These are phyloP conservation scores for Entomortierella beljakovae DNA, from an alignment of 192 early-diverging fungal genomes.

Conservation along the genomic window DNA sequence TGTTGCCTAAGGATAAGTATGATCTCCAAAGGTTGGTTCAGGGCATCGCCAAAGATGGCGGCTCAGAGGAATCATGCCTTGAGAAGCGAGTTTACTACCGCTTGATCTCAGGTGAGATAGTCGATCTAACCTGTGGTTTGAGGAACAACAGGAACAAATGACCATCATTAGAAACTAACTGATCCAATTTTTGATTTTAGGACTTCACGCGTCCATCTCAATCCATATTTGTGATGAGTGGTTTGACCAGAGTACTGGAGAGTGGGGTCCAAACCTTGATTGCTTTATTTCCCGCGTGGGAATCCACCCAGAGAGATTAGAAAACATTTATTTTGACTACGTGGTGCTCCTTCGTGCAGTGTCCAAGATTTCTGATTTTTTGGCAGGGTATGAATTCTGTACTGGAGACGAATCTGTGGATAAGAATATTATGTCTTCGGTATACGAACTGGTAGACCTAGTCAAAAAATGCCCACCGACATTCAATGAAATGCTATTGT, in stretches of 20 bases:
- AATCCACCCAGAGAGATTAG: slow-evolving; percentile 88
- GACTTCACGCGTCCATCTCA: slow-evolving; percentile 96
- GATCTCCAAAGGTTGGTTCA: slow-evolving; percentile 31
- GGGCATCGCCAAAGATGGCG: slow-evolving; percentile 29
- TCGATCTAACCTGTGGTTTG: too few relatives aligned
- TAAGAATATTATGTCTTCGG: slow-evolving; percentile 61
- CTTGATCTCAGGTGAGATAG: slow-evolving; percentile 67
- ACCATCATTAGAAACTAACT: neutral
- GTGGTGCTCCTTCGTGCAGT: slow-evolving; percentile 88
- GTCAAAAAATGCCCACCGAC: slow-evolving; percentile 77
- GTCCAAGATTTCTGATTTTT: slow-evolving; percentile 82
- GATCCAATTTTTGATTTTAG: slow-evolving; percentile 14
- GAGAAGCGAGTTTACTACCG: slow-evolving; percentile 89
- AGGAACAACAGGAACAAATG: too few relatives aligned
- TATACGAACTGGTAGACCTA: slow-evolving; percentile 68
- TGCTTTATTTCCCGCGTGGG: slow-evolving; percentile 94
- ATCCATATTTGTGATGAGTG: slow-evolving; percentile 97
- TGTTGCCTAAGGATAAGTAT: slow-evolving; percentile 33
- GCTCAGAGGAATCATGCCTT: slow-evolving; percentile 70
- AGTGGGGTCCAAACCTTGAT: slow-evolving; percentile 90
- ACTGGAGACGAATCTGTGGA: slow-evolving; percentile 73
- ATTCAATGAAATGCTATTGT: slow-evolving; percentile 93
- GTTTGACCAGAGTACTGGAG: slow-evolving; percentile 86
- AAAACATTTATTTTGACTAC: slow-evolving; percentile 97
- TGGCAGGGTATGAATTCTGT: slow-evolving; percentile 80